Conservation (phyloP, 2,329 filamentous ascomycete genomes). For the Neopestalotiopsis rosae region DNA sequence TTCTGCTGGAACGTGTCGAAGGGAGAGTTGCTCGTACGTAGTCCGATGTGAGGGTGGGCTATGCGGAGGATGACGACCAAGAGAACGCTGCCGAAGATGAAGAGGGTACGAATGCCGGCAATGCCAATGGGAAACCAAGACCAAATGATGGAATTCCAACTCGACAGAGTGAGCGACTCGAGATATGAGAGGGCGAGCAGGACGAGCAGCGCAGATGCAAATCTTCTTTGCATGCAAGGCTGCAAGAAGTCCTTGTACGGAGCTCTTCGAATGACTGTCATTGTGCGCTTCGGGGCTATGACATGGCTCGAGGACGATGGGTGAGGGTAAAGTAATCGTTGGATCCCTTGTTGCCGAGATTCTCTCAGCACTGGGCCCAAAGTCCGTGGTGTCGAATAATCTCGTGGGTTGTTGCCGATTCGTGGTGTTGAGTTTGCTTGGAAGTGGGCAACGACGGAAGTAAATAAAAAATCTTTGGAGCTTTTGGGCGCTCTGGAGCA, state of each 20-base stretch:
- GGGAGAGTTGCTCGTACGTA: constrained; percentile 72
- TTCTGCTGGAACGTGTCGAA: constrained; percentile 67
- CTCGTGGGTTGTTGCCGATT: neutral
- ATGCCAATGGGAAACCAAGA: constrained; percentile 82
- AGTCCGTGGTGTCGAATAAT: neutral
- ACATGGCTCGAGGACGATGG: constrained; percentile 4
- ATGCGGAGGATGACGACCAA: constrained; percentile 85
- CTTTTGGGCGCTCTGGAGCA: constrained; percentile 14
- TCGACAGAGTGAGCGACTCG: constrained; percentile 72
- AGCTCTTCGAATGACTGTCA: constrained; percentile 61
- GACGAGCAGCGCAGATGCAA: constrained; percentile 76
- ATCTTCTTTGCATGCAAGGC: constrained; percentile 84
- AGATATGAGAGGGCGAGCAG: constrained; percentile 75
- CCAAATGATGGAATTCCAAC: constrained; percentile 79
- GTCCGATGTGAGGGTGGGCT: constrained; percentile 78
- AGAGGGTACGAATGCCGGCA: constrained; percentile 73
- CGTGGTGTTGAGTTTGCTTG: neutral
- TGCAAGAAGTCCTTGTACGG: constrained; percentile 90
- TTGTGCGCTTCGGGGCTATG: constrained; percentile 46
- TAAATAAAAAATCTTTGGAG: constrained; percentile 17
- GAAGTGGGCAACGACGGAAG: constrained; percentile 3
- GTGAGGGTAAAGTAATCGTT: neutral
- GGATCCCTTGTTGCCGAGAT: neutral
- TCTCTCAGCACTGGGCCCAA: neutral
- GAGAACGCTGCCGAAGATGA: constrained; percentile 79